phyloP scores from a whole-genome alignment of 345 rosid species.

The Eucalyptus marginata region DNA sequence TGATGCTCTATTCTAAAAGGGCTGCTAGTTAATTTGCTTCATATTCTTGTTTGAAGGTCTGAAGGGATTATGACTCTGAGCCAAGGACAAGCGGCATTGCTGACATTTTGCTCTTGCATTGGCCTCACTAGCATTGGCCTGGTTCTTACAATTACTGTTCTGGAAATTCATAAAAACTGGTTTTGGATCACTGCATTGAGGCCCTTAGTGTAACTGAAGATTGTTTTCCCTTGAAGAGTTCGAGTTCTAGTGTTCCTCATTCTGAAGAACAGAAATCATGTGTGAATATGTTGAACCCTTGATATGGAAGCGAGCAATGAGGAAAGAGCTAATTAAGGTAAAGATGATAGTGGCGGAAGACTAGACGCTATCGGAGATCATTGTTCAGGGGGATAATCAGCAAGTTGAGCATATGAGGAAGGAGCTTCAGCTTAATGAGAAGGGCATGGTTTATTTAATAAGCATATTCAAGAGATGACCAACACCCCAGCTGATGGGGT shows the following conservation, averaged over 20 bases:
- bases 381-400: slow-evolving; percentile 81
- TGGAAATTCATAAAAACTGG: slow-evolving; percentile 63
- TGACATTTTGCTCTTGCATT: slow-evolving; percentile 87
- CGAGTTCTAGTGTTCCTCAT: background rate
- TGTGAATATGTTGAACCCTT: background rate
- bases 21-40: background rate
- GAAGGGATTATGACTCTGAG: slow-evolving; percentile 80
- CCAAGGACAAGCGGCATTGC: slow-evolving; percentile 81
- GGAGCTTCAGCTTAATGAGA: slow-evolving; percentile 63
- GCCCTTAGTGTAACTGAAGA: too few relatives aligned
- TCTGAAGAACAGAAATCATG: background rate
- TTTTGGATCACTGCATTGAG: slow-evolving; percentile 64
- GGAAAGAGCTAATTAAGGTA: slow-evolving; percentile 85
- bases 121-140: slow-evolving; percentile 83
- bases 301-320: slow-evolving; percentile 58
- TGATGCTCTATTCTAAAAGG: too few relatives aligned
- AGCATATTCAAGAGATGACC: slow-evolving; percentile 67
- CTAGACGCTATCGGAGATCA: slow-evolving; percentile 36
- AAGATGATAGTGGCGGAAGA: slow-evolving; percentile 43
- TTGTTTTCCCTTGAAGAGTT: slow-evolving; percentile 62
- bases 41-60: slow-evolving; percentile 19
- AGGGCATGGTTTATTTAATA: slow-evolving; percentile 84
- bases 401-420: slow-evolving; percentile 87
- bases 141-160: slow-evolving; percentile 68
- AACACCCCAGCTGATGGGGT: background rate